Evolutionary conservation across 768 basidiomycete genomes (phyloP).

Genomic region (Phanerochaete carnosa): DNA sequence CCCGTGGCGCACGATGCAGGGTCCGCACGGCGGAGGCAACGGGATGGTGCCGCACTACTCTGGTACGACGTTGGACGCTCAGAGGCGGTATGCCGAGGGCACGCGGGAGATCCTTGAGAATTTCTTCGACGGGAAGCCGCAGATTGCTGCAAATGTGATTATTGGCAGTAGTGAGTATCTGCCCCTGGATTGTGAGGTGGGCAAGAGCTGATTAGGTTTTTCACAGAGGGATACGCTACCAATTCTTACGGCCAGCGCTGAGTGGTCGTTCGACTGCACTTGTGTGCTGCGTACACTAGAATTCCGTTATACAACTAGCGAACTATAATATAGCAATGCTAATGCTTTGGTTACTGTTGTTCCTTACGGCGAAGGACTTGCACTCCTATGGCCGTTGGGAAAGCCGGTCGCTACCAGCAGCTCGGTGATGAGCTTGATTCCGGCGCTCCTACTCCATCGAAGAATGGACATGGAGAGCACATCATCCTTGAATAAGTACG

Average conservation of each 20-base stretch:
- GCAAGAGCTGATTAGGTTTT: neutral
- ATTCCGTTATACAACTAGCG: too few species aligned
- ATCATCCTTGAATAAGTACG: too few species aligned
- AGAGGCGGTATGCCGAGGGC: slow-evolving; percentile 79
- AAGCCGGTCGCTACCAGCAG: too few species aligned
- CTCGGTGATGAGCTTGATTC: too few species aligned
- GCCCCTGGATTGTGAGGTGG: neutral
- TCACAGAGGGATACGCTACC: slow-evolving; percentile 15
- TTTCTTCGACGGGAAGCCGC: slow-evolving; percentile 58
- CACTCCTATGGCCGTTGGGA: too few species aligned
- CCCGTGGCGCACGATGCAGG: slow-evolving; percentile 82
- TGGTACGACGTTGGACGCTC: slow-evolving; percentile 87
- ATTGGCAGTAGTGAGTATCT: slow-evolving; percentile 54
- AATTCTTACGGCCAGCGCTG: slow-evolving; percentile 11
- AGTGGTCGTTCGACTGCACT: too few species aligned
- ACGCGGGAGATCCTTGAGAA: slow-evolving; percentile 68
- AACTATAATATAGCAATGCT: too few species aligned
- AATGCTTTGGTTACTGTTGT: too few species aligned
- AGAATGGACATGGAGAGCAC: too few species aligned
- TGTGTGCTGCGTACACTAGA: too few species aligned
- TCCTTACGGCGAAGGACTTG: too few species aligned
- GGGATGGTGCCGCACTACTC: slow-evolving; percentile 89
- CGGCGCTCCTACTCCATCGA: too few species aligned
- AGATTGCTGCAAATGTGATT: slow-evolving; percentile 81
- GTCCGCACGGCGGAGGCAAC: slow-evolving; percentile 80